These are phyloP conservation scores for Euphorbia corollata DNA, from an alignment of 441 rosid genomes.

Conservation along the genomic window DNA sequence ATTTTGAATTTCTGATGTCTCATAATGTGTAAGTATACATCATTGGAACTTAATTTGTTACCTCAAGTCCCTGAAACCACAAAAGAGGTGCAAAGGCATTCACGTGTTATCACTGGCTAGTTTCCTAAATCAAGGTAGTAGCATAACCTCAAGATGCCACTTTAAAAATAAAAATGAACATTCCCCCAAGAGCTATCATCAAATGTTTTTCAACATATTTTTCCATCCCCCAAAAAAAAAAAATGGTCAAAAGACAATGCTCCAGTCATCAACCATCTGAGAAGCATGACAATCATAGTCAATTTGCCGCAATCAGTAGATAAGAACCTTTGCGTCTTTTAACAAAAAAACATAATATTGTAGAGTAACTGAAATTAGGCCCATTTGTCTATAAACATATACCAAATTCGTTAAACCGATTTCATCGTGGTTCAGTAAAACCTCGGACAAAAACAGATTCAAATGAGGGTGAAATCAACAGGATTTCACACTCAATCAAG, in stretches of 20 bases:
- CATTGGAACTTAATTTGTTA: background rate
- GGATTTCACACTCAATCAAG: background rate
- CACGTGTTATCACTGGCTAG: background rate
- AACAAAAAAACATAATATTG: background rate
- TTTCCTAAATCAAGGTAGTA: background rate
- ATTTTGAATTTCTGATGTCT: background rate
- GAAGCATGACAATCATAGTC: slow-evolving; percentile 3
- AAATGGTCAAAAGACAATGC: background rate
- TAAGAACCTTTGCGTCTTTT: background rate
- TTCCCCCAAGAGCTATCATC: background rate
- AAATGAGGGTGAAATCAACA: background rate
- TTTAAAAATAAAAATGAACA: background rate
- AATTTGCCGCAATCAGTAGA: slow-evolving; percentile 3
- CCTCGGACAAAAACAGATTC: background rate
- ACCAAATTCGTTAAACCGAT: slow-evolving; percentile 4
- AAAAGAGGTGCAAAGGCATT: background rate
- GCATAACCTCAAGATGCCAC: background rate
- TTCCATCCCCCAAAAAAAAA: background rate
- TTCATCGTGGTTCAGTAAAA: background rate
- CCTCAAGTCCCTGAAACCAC: background rate
- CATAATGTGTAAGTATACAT: background rate
- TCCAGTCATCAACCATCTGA: slow-evolving; percentile 5
- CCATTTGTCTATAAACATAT: background rate
- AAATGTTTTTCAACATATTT: background rate
- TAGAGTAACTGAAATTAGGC: background rate